phyloP scores from a whole-genome alignment of 2,329 filamentous ascomycete genomes.

The Colletotrichum trifolii region DNA sequence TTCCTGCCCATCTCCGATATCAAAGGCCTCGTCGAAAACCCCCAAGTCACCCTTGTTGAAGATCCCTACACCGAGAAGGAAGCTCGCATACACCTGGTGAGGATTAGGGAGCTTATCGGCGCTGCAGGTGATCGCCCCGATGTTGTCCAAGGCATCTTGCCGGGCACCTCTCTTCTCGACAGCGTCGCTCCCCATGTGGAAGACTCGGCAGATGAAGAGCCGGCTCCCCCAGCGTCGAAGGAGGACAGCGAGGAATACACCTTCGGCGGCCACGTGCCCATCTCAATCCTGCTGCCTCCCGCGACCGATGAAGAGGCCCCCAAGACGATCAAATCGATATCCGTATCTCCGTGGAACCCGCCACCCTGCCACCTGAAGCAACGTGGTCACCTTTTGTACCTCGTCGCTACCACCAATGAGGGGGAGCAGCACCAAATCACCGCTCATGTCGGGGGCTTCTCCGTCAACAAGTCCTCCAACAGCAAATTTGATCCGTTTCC shows the following conservation, averaged over 20 bases:
- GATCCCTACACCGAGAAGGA: slow-evolving; percentile 99
- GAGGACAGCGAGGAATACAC: slow-evolving; percentile 75
- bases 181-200: slow-evolving; percentile 66
- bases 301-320: slow-evolving; percentile 72
- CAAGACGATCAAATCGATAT: slow-evolving; percentile 90
- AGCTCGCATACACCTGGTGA: slow-evolving; percentile 91
- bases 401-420: slow-evolving; percentile 90
- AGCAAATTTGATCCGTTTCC: slow-evolving; percentile 94
- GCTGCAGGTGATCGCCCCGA: slow-evolving; percentile 91
- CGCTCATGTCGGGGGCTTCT: slow-evolving; percentile 93
- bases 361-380: slow-evolving; percentile 91
- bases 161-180: slow-evolving; percentile 89
- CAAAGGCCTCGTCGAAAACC: slow-evolving; percentile 78
- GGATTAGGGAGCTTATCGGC: slow-evolving; percentile 92
- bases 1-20: slow-evolving; percentile 94
- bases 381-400: slow-evolving; percentile 91
- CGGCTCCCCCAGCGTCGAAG: slow-evolving; percentile 44
- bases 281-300: slow-evolving; percentile 78
- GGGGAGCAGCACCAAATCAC: slow-evolving; percentile 96
- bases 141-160: slow-evolving; percentile 83
- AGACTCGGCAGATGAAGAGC: slow-evolving; percentile 55
- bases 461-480: slow-evolving; percentile 95
- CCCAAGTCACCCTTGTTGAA: slow-evolving; percentile 85
- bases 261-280: slow-evolving; percentile 74
- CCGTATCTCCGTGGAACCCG: slow-evolving; percentile 95